phyloP scores from a whole-genome alignment of 2,329 filamentous ascomycete species.

The Epicoccum sorghinum region DNA sequence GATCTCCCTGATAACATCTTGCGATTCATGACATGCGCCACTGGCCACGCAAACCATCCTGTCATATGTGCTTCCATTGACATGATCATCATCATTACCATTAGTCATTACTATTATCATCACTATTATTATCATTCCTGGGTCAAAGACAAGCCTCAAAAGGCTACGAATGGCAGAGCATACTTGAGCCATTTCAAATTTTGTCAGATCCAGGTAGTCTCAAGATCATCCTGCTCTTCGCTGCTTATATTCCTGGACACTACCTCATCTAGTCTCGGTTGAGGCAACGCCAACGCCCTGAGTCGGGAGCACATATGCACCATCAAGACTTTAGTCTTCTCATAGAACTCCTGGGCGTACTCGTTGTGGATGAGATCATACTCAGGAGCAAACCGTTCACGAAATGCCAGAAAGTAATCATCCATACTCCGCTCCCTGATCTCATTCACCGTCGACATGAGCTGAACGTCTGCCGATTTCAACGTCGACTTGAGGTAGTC shows the following conservation, averaged over 20 bases:
- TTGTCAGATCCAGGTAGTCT: not conserved
- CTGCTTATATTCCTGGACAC: not conserved
- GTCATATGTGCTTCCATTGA: not conserved
- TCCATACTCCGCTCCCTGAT: constrained; percentile 5
- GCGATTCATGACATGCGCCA: no score
- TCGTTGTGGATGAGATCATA: constrained; percentile 9
- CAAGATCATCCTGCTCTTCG: not conserved
- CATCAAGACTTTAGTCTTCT: constrained; percentile 9
- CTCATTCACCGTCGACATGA: constrained; percentile 9
- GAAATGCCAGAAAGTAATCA: constrained; percentile 6
- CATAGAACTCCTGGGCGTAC: constrained; percentile 3
- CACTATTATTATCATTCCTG: not conserved
- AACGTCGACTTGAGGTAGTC: constrained; percentile 12
- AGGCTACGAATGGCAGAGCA: no score
- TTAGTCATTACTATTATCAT: constrained; percentile 3
- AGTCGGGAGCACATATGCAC: constrained; percentile 8
- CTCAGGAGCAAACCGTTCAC: constrained; percentile 5
- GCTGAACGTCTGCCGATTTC: constrained; percentile 8
- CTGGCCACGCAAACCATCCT: no score
- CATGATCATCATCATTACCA: not conserved
- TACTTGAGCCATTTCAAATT: not conserved
- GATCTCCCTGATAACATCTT: no score
- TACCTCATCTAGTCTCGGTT: not conserved
- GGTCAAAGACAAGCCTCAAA: no score
- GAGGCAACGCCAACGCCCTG: not conserved